Evolutionary conservation across 1,284 basidiomycete genomes (phyloP), one percentile per base, ranked within the genome.

Genomic region (Trametes sp.): DNA sequence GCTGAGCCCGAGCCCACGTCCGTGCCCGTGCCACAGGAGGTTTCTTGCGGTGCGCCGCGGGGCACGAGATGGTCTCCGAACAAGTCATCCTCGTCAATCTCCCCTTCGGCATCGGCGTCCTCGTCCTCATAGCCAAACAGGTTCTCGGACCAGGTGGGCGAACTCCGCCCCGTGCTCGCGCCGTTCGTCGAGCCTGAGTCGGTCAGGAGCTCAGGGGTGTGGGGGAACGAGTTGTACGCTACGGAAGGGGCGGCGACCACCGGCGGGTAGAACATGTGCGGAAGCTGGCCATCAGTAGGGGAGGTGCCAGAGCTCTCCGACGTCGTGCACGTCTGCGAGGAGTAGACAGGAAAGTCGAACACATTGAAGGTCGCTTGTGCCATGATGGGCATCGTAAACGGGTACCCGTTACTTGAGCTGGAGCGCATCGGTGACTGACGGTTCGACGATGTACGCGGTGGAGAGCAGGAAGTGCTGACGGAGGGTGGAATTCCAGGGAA

Each of bases 91-190:
- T 54, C 54, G n/a, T 52, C 38, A 4, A 10, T 21, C 10, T 51
- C 64, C 1, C 51, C 49, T 19, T 52, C 52, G 19, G 46, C 54
- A 14, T 56, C 54, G 29, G 33, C 57, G 33, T 60, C 50, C 2
- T 50, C 58, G 29, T 60, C 57, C 8, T 19, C 38, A 21, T 33
- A 31, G 23, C 62, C 66, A 28, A 65, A 64, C 29, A 63, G 55
- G 23, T 56, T 54, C n/a, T 54, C 51, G 2, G 62, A 60, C 64
- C 64, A 65, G 4, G 54, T 59, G 13, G 64, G 51, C 3, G 64
- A 62, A 8, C 19, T 29, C 21, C 11, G 23, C 1, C 51, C 60
- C 8, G 38, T 52, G 24, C 36, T 56, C 21, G 48, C 49, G 38
- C 44, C 46, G 19, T 55, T 55, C 9, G 52, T 28, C 7, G 59